phyloP scores from a whole-genome alignment of 495 filamentous ascomycete genomes.

The Tuber indicum region DNA sequence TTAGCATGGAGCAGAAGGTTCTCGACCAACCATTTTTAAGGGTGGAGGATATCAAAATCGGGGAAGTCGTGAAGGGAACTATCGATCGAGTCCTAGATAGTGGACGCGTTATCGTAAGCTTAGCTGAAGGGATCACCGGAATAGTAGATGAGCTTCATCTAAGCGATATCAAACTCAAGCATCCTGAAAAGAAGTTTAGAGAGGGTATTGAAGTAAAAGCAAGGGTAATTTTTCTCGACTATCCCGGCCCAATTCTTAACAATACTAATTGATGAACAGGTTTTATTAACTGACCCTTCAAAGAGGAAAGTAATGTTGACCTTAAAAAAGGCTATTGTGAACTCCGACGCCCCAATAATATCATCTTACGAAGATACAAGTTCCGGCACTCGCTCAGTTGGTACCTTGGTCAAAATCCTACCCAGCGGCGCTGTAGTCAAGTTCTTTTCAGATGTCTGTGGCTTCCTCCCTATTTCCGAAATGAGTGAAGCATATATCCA shows the following conservation, averaged over 20 bases:
- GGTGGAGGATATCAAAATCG: slow-evolving; percentile 78
- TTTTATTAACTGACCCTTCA: slow-evolving; percentile 64
- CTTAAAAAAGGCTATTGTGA: slow-evolving; percentile 87
- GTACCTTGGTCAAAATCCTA: slow-evolving; percentile 75
- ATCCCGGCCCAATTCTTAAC: slow-evolving; percentile 7
- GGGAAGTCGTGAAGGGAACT: slow-evolving; percentile 72
- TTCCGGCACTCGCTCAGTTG: slow-evolving; percentile 66
- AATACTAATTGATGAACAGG: slow-evolving; percentile 16
- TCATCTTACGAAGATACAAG: slow-evolving; percentile 63
- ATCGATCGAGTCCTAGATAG: slow-evolving; percentile 63
- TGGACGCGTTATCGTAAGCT: slow-evolving; percentile 68
- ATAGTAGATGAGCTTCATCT: slow-evolving; percentile 82
- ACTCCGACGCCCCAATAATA: slow-evolving; percentile 71
- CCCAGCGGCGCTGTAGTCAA: slow-evolving; percentile 78
- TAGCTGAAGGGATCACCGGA: slow-evolving; percentile 80
- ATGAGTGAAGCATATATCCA: slow-evolving; percentile 97
- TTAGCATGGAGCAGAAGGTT: slow-evolving; percentile 72
- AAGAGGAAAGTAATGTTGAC: slow-evolving; percentile 80
- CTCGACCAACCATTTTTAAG: slow-evolving; percentile 83
- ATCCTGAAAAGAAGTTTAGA: slow-evolving; percentile 92
- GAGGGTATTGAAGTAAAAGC: slow-evolving; percentile 77
- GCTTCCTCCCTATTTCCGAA: slow-evolving; percentile 83
- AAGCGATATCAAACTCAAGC: slow-evolving; percentile 76
- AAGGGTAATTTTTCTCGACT: slow-evolving; percentile 49
- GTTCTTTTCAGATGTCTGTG: slow-evolving; percentile 76